These are phyloP conservation scores for Dorcoceras hygrometricum DNA, from an alignment of 257 asterid species.

Conservation along the genomic window DNA sequence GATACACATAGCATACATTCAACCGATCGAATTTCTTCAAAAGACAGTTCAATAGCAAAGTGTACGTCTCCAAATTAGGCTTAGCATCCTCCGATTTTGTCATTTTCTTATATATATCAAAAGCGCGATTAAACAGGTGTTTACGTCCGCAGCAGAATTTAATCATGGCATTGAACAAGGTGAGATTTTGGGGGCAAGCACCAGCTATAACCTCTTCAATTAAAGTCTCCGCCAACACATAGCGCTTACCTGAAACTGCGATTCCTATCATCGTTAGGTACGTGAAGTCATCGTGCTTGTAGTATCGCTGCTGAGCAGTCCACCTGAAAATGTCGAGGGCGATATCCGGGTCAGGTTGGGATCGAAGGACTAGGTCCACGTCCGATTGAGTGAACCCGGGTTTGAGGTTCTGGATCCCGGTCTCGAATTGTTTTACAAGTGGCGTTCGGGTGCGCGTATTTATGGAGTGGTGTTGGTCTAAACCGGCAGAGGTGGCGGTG, in stretches of 20 bases:
- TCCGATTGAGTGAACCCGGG: conserved; percentile 85
- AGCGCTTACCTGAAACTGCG: conserved; percentile 64
- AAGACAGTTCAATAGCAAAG: conserved; percentile 56
- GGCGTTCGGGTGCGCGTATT: conserved; percentile 59
- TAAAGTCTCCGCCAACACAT: conserved; percentile 59
- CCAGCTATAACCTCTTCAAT: conserved; percentile 86
- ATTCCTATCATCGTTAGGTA: conserved; percentile 69
- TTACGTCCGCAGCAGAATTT: conserved; percentile 76
- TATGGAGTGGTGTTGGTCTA: conserved; percentile 16
- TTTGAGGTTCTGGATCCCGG: conserved; percentile 67
- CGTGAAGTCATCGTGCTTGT: conserved; percentile 66
- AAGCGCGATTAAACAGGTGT: conserved; percentile 71
- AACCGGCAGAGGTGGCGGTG: conserved; percentile 25
- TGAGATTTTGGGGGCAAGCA: conserved; percentile 61
- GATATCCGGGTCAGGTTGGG: conserved; percentile 84
- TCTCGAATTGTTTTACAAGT: conserved; percentile 64
- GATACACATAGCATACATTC: conserved; percentile 68
- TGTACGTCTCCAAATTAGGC: conserved; percentile 75
- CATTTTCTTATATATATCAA: conserved; percentile 86
- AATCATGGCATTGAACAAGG: conserved; percentile 75
- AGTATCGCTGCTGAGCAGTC: conserved; percentile 87
- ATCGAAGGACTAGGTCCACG: conserved; percentile 55
- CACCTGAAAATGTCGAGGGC: conserved; percentile 96
- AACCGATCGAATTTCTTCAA: conserved; percentile 62
- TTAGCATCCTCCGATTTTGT: conserved; percentile 54